Percentiles rank a stretch among this genome's conserved stretches.
Conservation (phyloP, 306 rosid genomes). For the Vigna hirtella region DNA sequence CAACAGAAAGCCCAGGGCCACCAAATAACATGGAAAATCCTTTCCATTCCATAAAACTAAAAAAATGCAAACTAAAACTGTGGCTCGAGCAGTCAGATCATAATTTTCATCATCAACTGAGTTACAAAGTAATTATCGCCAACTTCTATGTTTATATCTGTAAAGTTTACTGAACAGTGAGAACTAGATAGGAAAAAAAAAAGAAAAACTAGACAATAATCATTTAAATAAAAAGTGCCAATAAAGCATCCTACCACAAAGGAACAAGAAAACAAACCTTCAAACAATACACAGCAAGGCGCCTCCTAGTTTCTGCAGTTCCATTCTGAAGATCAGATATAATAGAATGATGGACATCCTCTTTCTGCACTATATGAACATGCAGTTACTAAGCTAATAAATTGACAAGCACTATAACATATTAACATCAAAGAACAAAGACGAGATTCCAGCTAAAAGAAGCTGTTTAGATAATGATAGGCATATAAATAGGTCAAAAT, state of each 20-base stretch:
- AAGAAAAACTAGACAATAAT: conserved; percentile 8
- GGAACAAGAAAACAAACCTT: conserved; percentile 64
- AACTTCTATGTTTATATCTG: not conserved
- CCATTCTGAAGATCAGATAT: conserved; percentile 99
- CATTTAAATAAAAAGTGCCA: conserved; percentile 29
- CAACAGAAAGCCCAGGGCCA: conserved; percentile 11
- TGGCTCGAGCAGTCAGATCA: conserved; percentile 21
- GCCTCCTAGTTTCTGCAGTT: conserved; percentile 94
- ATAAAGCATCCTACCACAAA: conserved; percentile 37
- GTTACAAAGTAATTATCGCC: conserved; percentile 2
- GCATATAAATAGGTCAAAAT: conserved; percentile 13
- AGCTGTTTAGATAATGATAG: conserved; percentile 11
- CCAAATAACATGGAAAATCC: conserved; percentile 31
- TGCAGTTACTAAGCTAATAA: conserved; percentile 42
- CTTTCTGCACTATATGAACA: conserved; percentile 69
- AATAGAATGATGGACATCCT: conserved; percentile 97
- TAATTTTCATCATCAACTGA: conserved; percentile 29
- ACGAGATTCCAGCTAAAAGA: conserved; percentile 39
- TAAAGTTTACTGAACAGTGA: conserved; percentile 24
- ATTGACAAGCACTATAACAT: not conserved
- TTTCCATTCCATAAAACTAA: conserved; percentile 7
- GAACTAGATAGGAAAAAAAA: conserved; percentile 20
- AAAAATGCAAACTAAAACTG: conserved; percentile 29
- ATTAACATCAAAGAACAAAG: conserved; percentile 28
- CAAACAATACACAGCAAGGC: conserved; percentile 95